Base-by-base conservation (phyloP, 352 stramenopile genomes). In the Phytopythium litorale region DNA sequence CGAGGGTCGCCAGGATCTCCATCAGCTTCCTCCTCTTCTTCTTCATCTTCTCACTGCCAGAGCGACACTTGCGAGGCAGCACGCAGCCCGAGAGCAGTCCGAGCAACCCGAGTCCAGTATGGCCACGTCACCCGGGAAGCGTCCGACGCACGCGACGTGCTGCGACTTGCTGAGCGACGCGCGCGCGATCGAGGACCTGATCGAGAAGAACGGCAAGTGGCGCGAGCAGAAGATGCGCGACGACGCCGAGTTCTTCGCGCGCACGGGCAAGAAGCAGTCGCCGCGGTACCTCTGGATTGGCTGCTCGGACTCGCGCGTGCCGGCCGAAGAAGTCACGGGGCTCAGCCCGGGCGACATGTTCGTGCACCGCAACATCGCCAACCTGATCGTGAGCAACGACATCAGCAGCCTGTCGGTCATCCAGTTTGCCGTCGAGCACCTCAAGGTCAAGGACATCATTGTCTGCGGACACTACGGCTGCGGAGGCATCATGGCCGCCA, bases 381-480 rank as follows among this genome's bases (percentile, higher is more conserved):
- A 96, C 68, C 60, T 91, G 33, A 78, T 89, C 48, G 78, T 87
- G 19, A 70, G 60, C 56, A 88, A 85, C 62, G 78, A 90, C 64
- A 73, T 92, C 48, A 90, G 74, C 76, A 81, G 75, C 42, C 67
- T 87, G 18, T 79, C 77, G 12, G 74, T 87, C 42, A 68, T 89
- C 52, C 78, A 92, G 60, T 92, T 89, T 65, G 91, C 87, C 21
- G 87, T 98, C 51, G 89, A 96, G 58, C 73, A 92, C 48, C 75
- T 98, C 28, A 88, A 96, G 61, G 89, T 98, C 30, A 93, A 91
- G 62, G 79, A 98, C 72, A 97, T 98, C 58, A 94, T 97, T 56
- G 82, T 98, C 19, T 96, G 84, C 62, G 91, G 91, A 11, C 89
- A 98, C 72, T 98, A 97, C 70, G 89, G 94, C 43, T 98, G 91